These are phyloP conservation scores for Cryphonectria japonica DNA, from an alignment of 2,329 filamentous ascomycete species.

Conservation along the genomic window DNA sequence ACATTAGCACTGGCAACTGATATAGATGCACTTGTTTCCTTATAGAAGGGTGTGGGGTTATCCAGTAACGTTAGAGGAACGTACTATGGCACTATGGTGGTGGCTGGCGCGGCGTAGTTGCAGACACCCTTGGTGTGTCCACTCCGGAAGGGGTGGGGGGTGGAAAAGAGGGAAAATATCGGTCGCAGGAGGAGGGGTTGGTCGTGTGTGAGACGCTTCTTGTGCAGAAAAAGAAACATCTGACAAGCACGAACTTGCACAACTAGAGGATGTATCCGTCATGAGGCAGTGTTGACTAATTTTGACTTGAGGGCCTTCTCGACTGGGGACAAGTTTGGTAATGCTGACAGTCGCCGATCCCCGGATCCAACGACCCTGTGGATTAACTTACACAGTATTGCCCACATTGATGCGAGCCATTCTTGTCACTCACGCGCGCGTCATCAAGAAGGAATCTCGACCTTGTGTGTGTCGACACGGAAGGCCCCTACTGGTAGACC, in stretches of 20 bases:
- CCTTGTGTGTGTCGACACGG: neutral
- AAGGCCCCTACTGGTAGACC: neutral
- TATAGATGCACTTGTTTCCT: neutral
- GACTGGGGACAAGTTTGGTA: neutral
- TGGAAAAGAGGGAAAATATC: too few relatives aligned
- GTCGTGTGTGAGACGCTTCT: neutral
- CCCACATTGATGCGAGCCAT: neutral
- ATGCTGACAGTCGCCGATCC: neutral
- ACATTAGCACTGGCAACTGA: neutral
- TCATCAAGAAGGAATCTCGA: neutral
- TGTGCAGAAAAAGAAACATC: neutral
- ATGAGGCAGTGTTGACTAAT: neutral
- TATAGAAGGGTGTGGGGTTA: neutral
- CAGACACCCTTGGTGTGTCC: neutral
- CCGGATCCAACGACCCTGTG: neutral
- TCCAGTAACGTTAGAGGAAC: neutral
- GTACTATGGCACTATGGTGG: neutral
- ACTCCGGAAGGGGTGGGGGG: too few relatives aligned
- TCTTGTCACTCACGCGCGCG: neutral
- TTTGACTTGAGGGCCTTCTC: neutral
- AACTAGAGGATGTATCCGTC: neutral
- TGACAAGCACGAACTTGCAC: neutral
- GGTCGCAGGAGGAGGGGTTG: neutral
- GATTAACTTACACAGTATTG: neutral
- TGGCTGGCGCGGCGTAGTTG: neutral